Evolutionary conservation across 352 stramenopile genomes (phyloP).

Genomic region (Globisporangium iwayamae): DNA sequence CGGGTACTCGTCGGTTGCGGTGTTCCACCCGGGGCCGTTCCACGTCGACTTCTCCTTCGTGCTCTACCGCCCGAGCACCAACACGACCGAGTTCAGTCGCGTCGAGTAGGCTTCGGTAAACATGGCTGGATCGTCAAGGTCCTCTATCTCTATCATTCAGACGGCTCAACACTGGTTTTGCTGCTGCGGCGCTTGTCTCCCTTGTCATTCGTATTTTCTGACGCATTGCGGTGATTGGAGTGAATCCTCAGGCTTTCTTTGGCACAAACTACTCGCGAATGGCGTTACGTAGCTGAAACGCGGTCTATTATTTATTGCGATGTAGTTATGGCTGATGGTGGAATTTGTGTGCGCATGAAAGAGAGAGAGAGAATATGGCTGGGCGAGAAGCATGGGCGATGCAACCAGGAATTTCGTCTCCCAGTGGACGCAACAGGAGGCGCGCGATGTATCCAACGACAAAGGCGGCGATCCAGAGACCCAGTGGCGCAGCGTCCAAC

Average conservation of each 20-base stretch:
- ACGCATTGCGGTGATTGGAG: background rate
- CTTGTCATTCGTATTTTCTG: background rate
- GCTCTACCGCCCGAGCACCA: constrained; percentile 79
- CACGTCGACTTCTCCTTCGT: constrained; percentile 86
- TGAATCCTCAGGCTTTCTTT: background rate
- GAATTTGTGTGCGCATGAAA: no score
- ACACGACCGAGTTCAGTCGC: constrained; percentile 81
- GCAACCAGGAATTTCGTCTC: constrained; percentile 22
- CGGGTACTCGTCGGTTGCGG: constrained; percentile 73
- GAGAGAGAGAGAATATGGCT: background rate
- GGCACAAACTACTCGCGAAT: background rate
- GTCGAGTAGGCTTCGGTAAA: constrained; percentile 40
- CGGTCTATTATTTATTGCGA: background rate
- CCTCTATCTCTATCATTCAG: background rate
- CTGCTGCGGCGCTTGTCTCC: background rate
- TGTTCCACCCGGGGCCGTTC: constrained; percentile 81
- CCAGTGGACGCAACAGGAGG: constrained; percentile 24
- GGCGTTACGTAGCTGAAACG: background rate
- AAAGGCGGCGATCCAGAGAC: constrained; percentile 4
- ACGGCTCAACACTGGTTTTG: background rate
- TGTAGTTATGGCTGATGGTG: background rate
- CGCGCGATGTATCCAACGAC: background rate
- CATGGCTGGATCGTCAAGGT: background rate
- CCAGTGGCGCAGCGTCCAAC: constrained; percentile 25
- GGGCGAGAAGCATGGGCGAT: constrained; percentile 20